phyloP scores from a whole-genome alignment of 192 early-diverging fungal genomes.

The Podila minutissima region DNA sequence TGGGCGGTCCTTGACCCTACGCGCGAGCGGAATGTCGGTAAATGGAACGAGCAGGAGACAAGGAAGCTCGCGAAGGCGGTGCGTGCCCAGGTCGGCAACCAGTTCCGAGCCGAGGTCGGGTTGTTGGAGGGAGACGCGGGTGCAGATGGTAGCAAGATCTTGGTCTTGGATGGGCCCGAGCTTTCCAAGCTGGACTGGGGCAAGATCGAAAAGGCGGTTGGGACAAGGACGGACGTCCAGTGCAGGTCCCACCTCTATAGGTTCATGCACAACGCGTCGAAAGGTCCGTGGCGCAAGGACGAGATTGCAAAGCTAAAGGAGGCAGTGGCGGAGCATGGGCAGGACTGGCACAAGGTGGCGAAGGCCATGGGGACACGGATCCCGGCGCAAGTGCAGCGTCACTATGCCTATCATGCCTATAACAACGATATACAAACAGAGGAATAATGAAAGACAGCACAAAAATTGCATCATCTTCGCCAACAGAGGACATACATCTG shows the following conservation, averaged over 20 bases:
- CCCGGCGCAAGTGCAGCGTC: neutral
- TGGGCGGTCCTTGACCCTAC: neutral
- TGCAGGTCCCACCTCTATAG: slow-evolving; percentile 8
- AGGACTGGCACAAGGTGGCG: neutral
- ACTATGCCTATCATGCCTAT: neutral
- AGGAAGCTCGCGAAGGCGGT: neutral
- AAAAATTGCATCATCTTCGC: no score
- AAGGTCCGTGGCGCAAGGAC: neutral
- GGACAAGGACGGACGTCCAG: neutral
- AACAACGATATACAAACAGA: neutral
- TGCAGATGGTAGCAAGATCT: neutral
- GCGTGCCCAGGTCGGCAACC: neutral
- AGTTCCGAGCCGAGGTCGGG: neutral
- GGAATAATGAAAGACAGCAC: no score
- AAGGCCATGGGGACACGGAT: slow-evolving; percentile 5
- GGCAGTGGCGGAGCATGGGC: neutral
- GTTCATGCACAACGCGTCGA: neutral
- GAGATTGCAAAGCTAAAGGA: neutral
- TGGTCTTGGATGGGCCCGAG: neutral
- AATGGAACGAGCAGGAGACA: neutral
- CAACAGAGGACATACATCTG: no score
- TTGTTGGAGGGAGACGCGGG: neutral
- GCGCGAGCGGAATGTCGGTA: neutral
- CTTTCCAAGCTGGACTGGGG: neutral
- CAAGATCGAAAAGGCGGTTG: neutral